Percentiles rank a stretch among this genome's conserved stretches.
Conservation (phyloP, 2,329 filamentous ascomycete species). For the Coniochaeta hoffmannii region DNA sequence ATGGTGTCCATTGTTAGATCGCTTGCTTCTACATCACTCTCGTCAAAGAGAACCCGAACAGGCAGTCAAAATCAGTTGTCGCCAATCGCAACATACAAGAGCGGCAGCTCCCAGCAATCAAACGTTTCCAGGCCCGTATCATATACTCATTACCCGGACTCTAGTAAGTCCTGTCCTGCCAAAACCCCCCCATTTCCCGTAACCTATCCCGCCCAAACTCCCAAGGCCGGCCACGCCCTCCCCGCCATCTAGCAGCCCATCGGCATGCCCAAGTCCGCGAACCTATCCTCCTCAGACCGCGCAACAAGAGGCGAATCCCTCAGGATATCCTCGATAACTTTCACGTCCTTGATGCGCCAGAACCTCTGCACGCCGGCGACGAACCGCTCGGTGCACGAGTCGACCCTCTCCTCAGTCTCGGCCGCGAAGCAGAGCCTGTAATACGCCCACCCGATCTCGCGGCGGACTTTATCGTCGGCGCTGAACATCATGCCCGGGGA, state of each 20-base stretch:
- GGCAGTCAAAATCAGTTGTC: no score
- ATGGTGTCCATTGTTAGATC: no score
- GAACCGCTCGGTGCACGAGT: slow-evolving; percentile 54
- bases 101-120: no score
- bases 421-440: slow-evolving; percentile 81
- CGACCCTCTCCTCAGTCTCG: slow-evolving; percentile 64
- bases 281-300: not conserved
- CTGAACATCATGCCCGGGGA: slow-evolving; percentile 69
- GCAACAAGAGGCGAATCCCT: slow-evolving; percentile 19
- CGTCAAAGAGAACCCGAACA: no score
- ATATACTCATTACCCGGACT: not conserved
- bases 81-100: no score
- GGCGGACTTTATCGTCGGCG: slow-evolving; percentile 51
- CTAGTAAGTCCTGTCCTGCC: not conserved
- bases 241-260: not conserved
- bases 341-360: slow-evolving; percentile 64
- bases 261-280: not conserved
- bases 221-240: not conserved
- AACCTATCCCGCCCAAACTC: no score
- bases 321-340: slow-evolving; percentile 58
- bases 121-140: not conserved
- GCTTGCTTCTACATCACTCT: no score
- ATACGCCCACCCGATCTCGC: slow-evolving; percentile 59
- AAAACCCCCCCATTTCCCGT: not conserved
- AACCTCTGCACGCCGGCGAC: slow-evolving; percentile 64